Conservation (phyloP, 176 grass and related monocot genomes). For the Bromus sterilis region DNA sequence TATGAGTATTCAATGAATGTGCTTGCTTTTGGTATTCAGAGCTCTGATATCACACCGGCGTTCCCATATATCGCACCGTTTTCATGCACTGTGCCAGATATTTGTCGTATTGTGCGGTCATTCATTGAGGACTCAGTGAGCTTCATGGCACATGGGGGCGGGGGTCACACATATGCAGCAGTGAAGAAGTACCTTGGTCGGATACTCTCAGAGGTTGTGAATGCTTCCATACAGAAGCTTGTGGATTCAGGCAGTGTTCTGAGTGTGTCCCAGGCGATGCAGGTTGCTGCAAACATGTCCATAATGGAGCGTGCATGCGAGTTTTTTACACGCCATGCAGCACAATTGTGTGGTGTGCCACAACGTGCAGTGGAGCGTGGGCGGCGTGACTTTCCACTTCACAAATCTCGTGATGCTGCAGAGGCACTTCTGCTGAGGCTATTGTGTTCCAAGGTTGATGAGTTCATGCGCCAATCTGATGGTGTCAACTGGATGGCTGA, state of each 20-base stretch:
- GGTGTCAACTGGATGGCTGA: slow-evolving; percentile 86
- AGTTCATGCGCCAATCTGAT: slow-evolving; percentile 73
- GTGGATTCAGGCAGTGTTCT: slow-evolving; percentile 60
- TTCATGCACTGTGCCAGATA: slow-evolving; percentile 77
- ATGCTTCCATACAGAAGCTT: slow-evolving; percentile 61
- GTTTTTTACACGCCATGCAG: slow-evolving; percentile 88
- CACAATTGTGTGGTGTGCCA: slow-evolving; percentile 76
- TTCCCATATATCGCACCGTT: slow-evolving; percentile 94
- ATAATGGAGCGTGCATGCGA: slow-evolving; percentile 96
- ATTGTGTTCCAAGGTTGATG: slow-evolving; percentile 60
- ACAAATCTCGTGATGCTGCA: slow-evolving; percentile 64
- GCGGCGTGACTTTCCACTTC: slow-evolving; percentile 70
- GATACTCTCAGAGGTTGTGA: slow-evolving; percentile 67
- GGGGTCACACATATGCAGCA: slow-evolving; percentile 67
- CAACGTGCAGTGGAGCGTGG: slow-evolving; percentile 60
- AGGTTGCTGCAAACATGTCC: slow-evolving; percentile 89
- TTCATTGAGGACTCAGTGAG: slow-evolving; percentile 97
- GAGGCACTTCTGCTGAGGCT: slow-evolving; percentile 64
- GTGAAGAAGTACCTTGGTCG: slow-evolving; percentile 94
- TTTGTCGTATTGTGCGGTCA: slow-evolving; percentile 92
- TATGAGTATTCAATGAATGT: slow-evolving; percentile 99
- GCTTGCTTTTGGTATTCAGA: slow-evolving; percentile 94
- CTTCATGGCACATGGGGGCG: slow-evolving; percentile 93
- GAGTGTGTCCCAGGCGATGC: slow-evolving; percentile 89
- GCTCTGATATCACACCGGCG: slow-evolving; percentile 82